A percentile compares a stretch with the other conserved stretches of the same genome.
phyloP scores from a whole-genome alignment of 768 basidiomycete species.

The Mycena leptocephala region DNA sequence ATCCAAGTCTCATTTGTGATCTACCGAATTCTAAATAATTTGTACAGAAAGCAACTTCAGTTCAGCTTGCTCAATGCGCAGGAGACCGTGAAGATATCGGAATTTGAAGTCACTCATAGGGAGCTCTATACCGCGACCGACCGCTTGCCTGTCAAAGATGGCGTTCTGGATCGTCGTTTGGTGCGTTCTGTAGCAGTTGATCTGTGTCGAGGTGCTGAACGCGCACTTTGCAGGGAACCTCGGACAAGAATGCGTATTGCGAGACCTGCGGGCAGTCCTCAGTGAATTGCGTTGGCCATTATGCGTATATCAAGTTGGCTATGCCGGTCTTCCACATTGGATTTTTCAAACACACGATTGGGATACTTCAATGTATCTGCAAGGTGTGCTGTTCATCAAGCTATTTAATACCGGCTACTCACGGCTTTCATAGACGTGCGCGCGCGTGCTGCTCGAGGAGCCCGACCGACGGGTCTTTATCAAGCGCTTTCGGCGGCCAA shows the following conservation, averaged over 20 bases:
- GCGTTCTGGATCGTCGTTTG: slow-evolving; percentile 93
- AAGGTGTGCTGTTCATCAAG: slow-evolving; percentile 70
- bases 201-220: neutral
- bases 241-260: slow-evolving; percentile 93
- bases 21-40: slow-evolving; percentile 21
- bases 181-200: slow-evolving; percentile 60
- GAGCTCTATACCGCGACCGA: slow-evolving; percentile 92
- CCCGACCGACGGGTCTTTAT: slow-evolving; percentile 88
- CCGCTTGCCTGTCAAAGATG: slow-evolving; percentile 90
- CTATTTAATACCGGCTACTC: neutral
- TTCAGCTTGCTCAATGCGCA: slow-evolving; percentile 95
- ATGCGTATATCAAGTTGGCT: slow-evolving; percentile 97
- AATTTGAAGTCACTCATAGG: slow-evolving; percentile 95
- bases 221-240: slow-evolving; percentile 80
- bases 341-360: slow-evolving; percentile 96
- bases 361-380: slow-evolving; percentile 96
- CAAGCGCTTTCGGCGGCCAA: slow-evolving; percentile 91
- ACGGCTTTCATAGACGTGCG: slow-evolving; percentile 77
- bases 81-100: slow-evolving; percentile 95
- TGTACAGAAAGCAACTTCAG: slow-evolving; percentile 91
- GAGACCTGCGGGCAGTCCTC: slow-evolving; percentile 95
- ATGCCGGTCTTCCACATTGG: slow-evolving; percentile 99
- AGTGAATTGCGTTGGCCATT: slow-evolving; percentile 97
- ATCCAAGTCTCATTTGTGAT: neutral
- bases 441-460: slow-evolving; percentile 91